A percentile compares a stretch with the other conserved stretches of the same genome.
Evolutionary conservation across 768 basidiomycete genomes (phyloP).

Genomic region (Pulveroboletus frians): DNA sequence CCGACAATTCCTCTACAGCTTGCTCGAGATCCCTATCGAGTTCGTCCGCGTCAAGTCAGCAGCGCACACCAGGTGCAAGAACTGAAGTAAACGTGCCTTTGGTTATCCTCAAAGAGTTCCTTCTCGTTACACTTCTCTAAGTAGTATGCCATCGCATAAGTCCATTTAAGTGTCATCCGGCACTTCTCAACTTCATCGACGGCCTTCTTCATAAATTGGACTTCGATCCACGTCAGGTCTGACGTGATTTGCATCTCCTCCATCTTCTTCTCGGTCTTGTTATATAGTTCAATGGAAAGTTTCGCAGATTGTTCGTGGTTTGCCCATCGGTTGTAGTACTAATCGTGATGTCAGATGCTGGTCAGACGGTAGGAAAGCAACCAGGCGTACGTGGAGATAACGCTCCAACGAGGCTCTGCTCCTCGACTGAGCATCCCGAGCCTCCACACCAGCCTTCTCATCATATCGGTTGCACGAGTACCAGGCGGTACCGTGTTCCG

Average conservation of each 20-base stretch:
- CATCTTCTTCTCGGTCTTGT: slow-evolving; percentile 99
- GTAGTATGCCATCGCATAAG: slow-evolving; percentile 99
- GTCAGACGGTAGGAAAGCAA: neutral
- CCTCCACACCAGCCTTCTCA: slow-evolving; percentile 82
- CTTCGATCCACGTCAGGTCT: slow-evolving; percentile 95
- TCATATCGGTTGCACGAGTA: slow-evolving; percentile 98
- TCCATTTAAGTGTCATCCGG: slow-evolving; percentile 97
- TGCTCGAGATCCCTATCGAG: slow-evolving; percentile 75
- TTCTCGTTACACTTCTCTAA: slow-evolving; percentile 87
- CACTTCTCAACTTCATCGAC: slow-evolving; percentile 89
- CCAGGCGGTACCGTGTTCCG: slow-evolving; percentile 95
- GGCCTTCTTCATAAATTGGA: slow-evolving; percentile 98
- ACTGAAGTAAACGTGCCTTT: slow-evolving; percentile 49
- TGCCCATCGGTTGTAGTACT: slow-evolving; percentile 99
- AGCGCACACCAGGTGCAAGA: neutral
- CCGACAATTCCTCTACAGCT: slow-evolving; percentile 93
- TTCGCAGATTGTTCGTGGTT: slow-evolving; percentile 99
- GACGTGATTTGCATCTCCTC: slow-evolving; percentile 97
- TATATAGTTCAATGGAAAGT: slow-evolving; percentile 86
- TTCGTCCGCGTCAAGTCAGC: neutral
- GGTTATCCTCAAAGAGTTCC: slow-evolving; percentile 95
- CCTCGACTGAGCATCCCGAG: slow-evolving; percentile 86
- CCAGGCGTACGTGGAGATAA: slow-evolving; percentile 80
- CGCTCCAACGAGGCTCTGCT: slow-evolving; percentile 89
- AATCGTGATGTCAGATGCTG: slow-evolving; percentile 1